A percentile compares a stretch with the other conserved stretches of the same genome.
Conservation (phyloP, 306 rosid species). For the Hippophae rhamnoides region DNA sequence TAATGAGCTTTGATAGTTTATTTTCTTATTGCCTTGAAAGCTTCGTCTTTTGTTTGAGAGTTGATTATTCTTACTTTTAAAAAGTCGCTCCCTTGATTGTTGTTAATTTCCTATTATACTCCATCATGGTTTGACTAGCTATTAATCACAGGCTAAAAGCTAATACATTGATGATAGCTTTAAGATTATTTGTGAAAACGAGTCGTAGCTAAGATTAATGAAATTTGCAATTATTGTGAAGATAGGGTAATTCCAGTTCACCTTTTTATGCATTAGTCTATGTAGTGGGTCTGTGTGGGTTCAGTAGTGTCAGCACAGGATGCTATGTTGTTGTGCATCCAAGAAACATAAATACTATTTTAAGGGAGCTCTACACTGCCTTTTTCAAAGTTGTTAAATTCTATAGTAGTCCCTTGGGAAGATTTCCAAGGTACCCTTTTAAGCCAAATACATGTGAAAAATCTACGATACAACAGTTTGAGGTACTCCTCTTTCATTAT, state of each 20-base stretch:
- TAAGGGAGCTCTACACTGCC: too few relatives aligned
- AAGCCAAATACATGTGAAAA: too few relatives aligned
- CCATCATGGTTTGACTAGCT: constrained; percentile 38
- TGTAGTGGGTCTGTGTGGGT: constrained; percentile 43
- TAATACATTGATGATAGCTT: too few relatives aligned
- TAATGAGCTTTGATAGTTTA: constrained; percentile 22
- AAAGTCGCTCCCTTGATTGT: constrained; percentile 25
- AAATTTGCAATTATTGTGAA: constrained; percentile 26
- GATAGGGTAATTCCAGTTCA: constrained; percentile 31
- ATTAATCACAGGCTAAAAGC: too few relatives aligned
- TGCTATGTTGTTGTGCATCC: constrained; percentile 24
- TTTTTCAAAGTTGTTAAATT: too few relatives aligned
- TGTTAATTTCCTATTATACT: constrained; percentile 27
- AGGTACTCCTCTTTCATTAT: too few relatives aligned
- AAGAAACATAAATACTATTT: constrained; percentile 1
- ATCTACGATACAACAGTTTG: too few relatives aligned
- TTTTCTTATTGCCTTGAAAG: constrained; percentile 28
- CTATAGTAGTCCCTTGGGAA: too few relatives aligned
- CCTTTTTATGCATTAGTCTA: constrained; percentile 47
- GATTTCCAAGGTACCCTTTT: too few relatives aligned
- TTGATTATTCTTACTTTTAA: constrained; percentile 29
- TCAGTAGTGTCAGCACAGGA: constrained; percentile 29
- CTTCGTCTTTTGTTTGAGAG: constrained; percentile 33
- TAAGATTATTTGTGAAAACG: background rate
- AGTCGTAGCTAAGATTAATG: constrained; percentile 16